Evolutionary conservation across 2,329 filamentous ascomycete species (phyloP).

Genomic region (Plectosphaerella cucumerina): DNA sequence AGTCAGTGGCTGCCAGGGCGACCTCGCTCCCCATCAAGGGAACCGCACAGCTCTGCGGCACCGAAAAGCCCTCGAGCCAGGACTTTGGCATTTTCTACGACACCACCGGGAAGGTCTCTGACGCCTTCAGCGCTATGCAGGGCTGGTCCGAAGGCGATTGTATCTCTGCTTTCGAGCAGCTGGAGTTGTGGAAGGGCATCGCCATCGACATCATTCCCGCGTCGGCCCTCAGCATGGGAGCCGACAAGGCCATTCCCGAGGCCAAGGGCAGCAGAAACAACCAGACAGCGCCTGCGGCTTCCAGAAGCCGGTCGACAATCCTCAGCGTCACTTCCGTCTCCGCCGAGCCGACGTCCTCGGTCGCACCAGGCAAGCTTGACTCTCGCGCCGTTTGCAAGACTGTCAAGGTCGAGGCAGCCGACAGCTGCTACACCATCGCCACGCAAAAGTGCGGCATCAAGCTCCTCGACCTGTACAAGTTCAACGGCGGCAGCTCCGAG

Average conservation of each 20-base stretch:
- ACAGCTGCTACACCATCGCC: slow-evolving; percentile 30
- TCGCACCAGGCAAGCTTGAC: too few species aligned
- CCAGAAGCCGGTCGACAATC: not conserved
- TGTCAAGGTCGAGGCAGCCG: slow-evolving; percentile 25
- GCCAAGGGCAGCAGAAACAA: not conserved
- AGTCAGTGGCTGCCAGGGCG: not conserved
- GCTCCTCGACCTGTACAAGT: not conserved
- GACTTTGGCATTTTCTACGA: not conserved
- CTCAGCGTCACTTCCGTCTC: not conserved
- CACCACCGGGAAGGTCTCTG: not conserved
- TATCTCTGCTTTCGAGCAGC: not conserved
- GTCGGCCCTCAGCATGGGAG: not conserved
- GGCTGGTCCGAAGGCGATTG: not conserved
- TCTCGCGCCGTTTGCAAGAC: slow-evolving; percentile 21
- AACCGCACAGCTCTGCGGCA: slow-evolving; percentile 1
- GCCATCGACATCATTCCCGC: not conserved
- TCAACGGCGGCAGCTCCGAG: slow-evolving; percentile 3
- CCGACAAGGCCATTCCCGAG: not conserved
- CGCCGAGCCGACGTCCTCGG: not conserved
- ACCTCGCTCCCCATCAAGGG: not conserved
- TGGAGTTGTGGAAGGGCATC: not conserved
- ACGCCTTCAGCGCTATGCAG: not conserved
- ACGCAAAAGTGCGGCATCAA: slow-evolving; percentile 2
- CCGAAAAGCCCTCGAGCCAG: not conserved
- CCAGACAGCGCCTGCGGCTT: not conserved